Percentiles rank a stretch among this genome's conserved stretches.
These are phyloP conservation scores for Helminthosporium solani DNA, from an alignment of 2,329 filamentous ascomycete species.

Conservation along the genomic window DNA sequence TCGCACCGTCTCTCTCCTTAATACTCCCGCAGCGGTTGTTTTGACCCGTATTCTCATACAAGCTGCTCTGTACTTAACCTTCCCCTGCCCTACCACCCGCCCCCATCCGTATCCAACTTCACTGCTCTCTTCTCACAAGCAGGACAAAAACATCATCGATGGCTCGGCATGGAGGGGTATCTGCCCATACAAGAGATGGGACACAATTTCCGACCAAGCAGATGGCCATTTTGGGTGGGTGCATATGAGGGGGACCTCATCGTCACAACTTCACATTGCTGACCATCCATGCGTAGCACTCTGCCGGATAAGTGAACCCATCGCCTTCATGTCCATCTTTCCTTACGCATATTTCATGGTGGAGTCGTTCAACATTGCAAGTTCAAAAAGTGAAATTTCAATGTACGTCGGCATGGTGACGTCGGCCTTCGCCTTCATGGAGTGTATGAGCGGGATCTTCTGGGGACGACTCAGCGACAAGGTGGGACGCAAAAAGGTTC, in stretches of 20 bases:
- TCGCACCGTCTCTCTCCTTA: slow-evolving; percentile 30
- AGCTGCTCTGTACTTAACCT: background rate
- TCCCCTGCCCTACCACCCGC: slow-evolving; percentile 8
- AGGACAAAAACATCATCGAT: slow-evolving; percentile 23
- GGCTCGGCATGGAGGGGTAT: slow-evolving; percentile 31
- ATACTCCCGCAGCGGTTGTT: slow-evolving; percentile 12
- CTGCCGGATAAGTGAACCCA: slow-evolving; percentile 95
- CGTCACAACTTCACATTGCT: slow-evolving; percentile 4
- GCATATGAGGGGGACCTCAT: background rate
- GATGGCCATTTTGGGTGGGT: slow-evolving; percentile 57
- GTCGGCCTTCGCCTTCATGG: slow-evolving; percentile 91
- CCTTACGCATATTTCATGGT: slow-evolving; percentile 99
- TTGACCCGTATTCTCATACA: background rate
- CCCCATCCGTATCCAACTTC: slow-evolving; percentile 1
- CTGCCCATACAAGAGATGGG: slow-evolving; percentile 32
- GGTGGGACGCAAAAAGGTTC: slow-evolving; percentile 87
- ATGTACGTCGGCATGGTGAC: slow-evolving; percentile 96
- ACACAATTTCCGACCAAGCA: slow-evolving; percentile 59
- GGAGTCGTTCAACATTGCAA: slow-evolving; percentile 80
- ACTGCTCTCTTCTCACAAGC: slow-evolving; percentile 1
- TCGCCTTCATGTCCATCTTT: slow-evolving; percentile 99
- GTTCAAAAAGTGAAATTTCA: slow-evolving; percentile 76
- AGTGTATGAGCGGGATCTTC: slow-evolving; percentile 87
- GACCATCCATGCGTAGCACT: slow-evolving; percentile 58
- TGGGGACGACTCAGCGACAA: slow-evolving; percentile 93